phyloP scores from a whole-genome alignment of 192 early-diverging fungal genomes.

The Rhizophlyctis rosea region DNA sequence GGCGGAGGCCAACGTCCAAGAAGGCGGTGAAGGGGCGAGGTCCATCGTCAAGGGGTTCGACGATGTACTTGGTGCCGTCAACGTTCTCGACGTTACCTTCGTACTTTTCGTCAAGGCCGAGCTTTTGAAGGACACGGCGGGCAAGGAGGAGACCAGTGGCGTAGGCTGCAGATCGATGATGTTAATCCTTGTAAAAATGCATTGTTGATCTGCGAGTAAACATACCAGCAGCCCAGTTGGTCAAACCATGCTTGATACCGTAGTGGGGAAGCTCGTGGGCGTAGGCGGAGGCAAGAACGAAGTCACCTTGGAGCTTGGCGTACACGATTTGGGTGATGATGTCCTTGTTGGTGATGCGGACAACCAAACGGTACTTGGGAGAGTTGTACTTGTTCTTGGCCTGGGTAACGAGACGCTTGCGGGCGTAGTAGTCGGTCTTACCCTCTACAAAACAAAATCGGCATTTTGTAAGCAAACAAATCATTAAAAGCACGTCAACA shows the following conservation, averaged over 20 bases:
- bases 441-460: constrained; percentile 67
- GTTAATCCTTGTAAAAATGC: background rate
- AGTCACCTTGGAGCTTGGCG: constrained; percentile 97
- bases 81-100: constrained; percentile 82
- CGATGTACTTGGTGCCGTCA: constrained; percentile 83
- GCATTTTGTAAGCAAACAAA: background rate
- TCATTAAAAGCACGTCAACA: too few relatives aligned
- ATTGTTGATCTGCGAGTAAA: constrained; percentile 5
- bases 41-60: constrained; percentile 82
- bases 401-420: constrained; percentile 97
- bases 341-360: constrained; percentile 99
- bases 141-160: constrained; percentile 95
- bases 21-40: constrained; percentile 97
- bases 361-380: constrained; percentile 99
- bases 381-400: constrained; percentile 99
- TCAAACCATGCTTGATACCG: constrained; percentile 96
- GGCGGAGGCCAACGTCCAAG: constrained; percentile 94
- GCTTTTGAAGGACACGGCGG: constrained; percentile 92
- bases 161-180: constrained; percentile 64
- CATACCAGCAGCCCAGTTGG: constrained; percentile 93
- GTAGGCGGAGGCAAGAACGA: constrained; percentile 93
- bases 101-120: constrained; percentile 94
- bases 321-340: constrained; percentile 95
- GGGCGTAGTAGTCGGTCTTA: constrained; percentile 99
- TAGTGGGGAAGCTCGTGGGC: constrained; percentile 94